Evolutionary conservation across 2,329 filamentous ascomycete genomes (phyloP).

Genomic region (Aplosporella prunicola): DNA sequence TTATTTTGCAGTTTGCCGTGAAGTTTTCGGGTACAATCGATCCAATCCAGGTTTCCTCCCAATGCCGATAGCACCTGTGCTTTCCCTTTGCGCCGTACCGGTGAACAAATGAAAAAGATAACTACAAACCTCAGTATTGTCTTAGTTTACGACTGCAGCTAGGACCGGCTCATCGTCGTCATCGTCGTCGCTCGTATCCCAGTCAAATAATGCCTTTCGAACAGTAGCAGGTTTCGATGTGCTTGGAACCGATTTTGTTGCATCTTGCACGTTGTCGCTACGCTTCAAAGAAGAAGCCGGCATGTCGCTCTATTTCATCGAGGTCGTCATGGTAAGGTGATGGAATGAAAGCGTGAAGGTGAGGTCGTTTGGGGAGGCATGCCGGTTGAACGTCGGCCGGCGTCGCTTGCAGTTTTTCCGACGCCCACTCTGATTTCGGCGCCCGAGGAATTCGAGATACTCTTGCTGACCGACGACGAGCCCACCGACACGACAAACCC

Average conservation of each 20-base stretch:
- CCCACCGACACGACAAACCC: constrained; percentile 5
- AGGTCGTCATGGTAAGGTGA: too few relatives aligned
- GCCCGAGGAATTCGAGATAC: constrained; percentile 7
- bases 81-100: too few relatives aligned
- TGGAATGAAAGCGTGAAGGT: too few relatives aligned
- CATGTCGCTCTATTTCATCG: constrained; percentile 26
- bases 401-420: constrained; percentile 19
- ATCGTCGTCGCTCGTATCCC: constrained; percentile 45
- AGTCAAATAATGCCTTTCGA: constrained; percentile 56
- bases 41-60: too few relatives aligned
- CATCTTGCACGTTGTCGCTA: constrained; percentile 12
- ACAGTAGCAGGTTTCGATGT: constrained; percentile 22
- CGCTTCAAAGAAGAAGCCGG: constrained; percentile 19
- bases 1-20: too few relatives aligned
- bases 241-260: constrained; percentile 27
- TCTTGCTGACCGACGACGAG: constrained; percentile 11
- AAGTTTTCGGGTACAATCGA: too few relatives aligned
- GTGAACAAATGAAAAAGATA: too few relatives aligned
- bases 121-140: constrained; percentile 23
- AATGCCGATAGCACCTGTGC: too few relatives aligned
- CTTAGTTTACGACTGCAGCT: constrained; percentile 36
- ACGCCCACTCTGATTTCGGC: neutral
- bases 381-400: constrained; percentile 40
- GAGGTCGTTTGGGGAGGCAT: too few relatives aligned
- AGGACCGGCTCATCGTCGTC: constrained; percentile 33